Base-by-base conservation (phyloP, 78 protist genomes). In the Dictyostelium firmibasis region DNA sequence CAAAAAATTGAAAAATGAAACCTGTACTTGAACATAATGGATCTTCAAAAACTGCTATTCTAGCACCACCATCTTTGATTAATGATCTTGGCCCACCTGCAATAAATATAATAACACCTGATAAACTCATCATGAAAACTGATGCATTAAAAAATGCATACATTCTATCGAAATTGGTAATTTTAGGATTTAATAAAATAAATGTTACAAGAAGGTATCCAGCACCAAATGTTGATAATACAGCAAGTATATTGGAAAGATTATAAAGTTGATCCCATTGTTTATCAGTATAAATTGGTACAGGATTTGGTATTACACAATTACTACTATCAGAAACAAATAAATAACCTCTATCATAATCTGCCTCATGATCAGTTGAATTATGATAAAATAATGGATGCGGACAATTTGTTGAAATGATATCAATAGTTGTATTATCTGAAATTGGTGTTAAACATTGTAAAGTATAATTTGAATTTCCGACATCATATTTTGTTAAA, bases 301-400 rank as follows among this genome's bases (percentile, higher is more conserved):
- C 81, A 0, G 87, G 87, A 31, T 85, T 79, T 36, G 62, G 27
- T 16, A 81, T 76, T 4, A 81, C 94, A 50, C 94, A 89, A 64
- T 53, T 87, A n/a, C 81, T 62, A 23, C 3, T 47, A 1, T 81
- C 38, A 23, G 20, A 44, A 5, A 75, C 60, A 35, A 81, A 81
- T 2, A 35, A 41, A 23, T 79, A 43, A 10, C 94, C 94, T 29
- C 23, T 36, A 25, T 31, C n/a, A 10, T 70, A 9, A 10, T 81
- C 94, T 38, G 60, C 77, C 1, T 33, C 84, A 18, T 78, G 72
- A 81, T 89, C 87, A 0, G 94, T 62, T 18, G 88, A 31, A 67
- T 67, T 67, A 67, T 27, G 38, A 67, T 67, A 67, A 27, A 67
- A n/a, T 67, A 67, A 67, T n/a, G 75, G 75, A 11, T 27, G 11